Evolutionary conservation across 768 basidiomycete genomes (phyloP).

Genomic region (Tricholoma terreum): DNA sequence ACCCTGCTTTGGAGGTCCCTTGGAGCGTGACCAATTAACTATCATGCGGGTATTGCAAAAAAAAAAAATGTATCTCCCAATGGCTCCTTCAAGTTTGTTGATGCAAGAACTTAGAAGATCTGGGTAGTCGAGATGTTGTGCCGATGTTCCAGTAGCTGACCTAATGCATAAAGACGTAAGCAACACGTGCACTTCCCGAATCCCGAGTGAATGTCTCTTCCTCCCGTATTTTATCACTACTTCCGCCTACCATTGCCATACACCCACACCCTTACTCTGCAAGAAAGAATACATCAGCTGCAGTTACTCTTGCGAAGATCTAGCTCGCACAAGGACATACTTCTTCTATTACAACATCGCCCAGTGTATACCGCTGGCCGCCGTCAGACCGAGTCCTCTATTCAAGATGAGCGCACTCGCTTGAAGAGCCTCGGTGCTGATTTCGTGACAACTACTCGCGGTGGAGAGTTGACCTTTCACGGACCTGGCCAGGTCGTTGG

Average conservation of each 20-base stretch:
- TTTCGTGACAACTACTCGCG: constrained; percentile 76
- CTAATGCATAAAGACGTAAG: too few relatives aligned
- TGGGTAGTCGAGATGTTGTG: too few relatives aligned
- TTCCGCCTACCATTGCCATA: constrained; percentile 83
- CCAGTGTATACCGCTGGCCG: constrained; percentile 97
- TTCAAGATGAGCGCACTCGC: constrained; percentile 56
- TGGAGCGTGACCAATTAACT: too few relatives aligned
- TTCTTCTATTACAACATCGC: constrained; percentile 83
- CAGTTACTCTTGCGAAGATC: constrained; percentile 52
- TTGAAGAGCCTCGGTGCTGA: constrained; percentile 83
- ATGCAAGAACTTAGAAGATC: too few relatives aligned
- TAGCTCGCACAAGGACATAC: constrained; percentile 51
- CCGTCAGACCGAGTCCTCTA: constrained; percentile 64
- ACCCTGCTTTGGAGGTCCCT: too few relatives aligned
- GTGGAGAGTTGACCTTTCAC: constrained; percentile 95
- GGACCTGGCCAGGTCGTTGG: constrained; percentile 97
- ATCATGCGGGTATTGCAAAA: too few relatives aligned
- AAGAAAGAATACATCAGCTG: constrained; percentile 65
- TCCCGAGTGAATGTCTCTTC: constrained; percentile 38
- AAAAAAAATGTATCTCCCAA: too few relatives aligned
- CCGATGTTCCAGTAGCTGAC: too few relatives aligned
- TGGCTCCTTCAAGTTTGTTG: too few relatives aligned
- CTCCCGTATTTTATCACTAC: constrained; percentile 74
- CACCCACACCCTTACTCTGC: constrained; percentile 58
- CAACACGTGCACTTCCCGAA: background rate